Conservation (phyloP, 129 eudicot species). For the Tanacetum coccineum region DNA sequence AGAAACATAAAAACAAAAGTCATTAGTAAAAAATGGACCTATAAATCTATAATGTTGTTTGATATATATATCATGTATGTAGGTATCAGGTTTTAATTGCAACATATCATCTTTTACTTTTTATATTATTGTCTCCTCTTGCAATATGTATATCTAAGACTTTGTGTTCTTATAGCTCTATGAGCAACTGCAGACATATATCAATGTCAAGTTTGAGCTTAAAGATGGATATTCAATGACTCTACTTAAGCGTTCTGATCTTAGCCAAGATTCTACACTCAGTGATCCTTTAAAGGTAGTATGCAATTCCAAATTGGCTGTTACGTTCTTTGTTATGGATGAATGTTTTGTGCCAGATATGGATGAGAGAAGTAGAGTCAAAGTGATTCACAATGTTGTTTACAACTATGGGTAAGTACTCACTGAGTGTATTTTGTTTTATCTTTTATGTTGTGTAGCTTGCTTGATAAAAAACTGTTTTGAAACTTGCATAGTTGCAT, state of each 20-base stretch:
- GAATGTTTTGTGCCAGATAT: conserved; percentile 86
- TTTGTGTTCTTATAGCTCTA: conserved; percentile 44
- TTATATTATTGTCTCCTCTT: too few relatives aligned
- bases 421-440: background rate
- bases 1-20: too few relatives aligned
- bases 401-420: conserved; percentile 75
- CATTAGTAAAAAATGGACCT: too few relatives aligned
- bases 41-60: too few relatives aligned
- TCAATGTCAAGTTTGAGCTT: conserved; percentile 61
- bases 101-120: too few relatives aligned
- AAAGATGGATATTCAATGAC: conserved; percentile 79
- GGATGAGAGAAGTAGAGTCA: conserved; percentile 75
- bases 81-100: too few relatives aligned
- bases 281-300: conserved; percentile 41
- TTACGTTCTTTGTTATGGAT: conserved; percentile 72
- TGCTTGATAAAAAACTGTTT: background rate
- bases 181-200: conserved; percentile 42
- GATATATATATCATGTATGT: too few relatives aligned
- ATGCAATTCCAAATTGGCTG: conserved; percentile 82
- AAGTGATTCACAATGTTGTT: conserved; percentile 60
- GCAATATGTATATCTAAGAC: conserved; percentile 11
- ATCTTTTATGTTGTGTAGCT: background rate
- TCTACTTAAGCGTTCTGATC: conserved; percentile 56
- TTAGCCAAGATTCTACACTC: conserved; percentile 30
- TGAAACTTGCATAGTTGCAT: too few relatives aligned